A percentile compares a stretch with the other conserved stretches of the same genome.
These are phyloP conservation scores for Arthonia radiata DNA, from an alignment of 495 filamentous ascomycete genomes.

Conservation along the genomic window DNA sequence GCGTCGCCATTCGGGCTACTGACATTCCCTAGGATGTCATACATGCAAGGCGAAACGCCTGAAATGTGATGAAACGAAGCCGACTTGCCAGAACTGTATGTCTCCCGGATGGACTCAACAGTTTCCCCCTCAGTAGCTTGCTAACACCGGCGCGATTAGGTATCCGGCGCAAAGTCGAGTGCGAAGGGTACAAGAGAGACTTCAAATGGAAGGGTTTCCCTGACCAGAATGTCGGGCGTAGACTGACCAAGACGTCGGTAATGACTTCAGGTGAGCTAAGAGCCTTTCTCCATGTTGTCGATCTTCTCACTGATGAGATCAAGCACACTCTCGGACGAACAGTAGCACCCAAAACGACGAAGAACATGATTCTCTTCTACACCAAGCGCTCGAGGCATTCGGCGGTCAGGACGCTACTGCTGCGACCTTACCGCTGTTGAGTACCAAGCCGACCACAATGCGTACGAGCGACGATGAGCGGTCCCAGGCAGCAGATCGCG, in stretches of 20 bases:
- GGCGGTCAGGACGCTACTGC: too few species aligned
- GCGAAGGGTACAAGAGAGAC: slow-evolving; percentile 61
- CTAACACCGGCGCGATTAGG: too few species aligned
- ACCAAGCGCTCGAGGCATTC: neutral
- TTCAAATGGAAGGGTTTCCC: slow-evolving; percentile 70
- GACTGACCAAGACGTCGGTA: slow-evolving; percentile 15
- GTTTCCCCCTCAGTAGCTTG: too few species aligned
- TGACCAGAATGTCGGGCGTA: slow-evolving; percentile 33
- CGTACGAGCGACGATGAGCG: neutral
- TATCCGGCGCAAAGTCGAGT: slow-evolving; percentile 38
- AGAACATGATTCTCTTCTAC: neutral
- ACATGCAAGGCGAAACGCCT: slow-evolving; percentile 60
- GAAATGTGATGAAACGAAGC: slow-evolving; percentile 64
- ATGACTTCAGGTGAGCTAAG: slow-evolving; percentile 13
- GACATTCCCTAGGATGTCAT: too few species aligned
- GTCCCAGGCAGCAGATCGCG: too few species aligned
- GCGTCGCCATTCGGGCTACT: too few species aligned
- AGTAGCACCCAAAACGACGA: neutral
- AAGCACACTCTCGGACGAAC: neutral
- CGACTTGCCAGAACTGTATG: slow-evolving; percentile 49
- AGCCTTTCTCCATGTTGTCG: slow-evolving; percentile 5
- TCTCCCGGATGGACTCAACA: too few species aligned
- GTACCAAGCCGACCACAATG: neutral
- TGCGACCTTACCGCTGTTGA: too few species aligned
- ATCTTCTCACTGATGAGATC: slow-evolving; percentile 3